Percentiles rank a stretch among this genome's conserved stretches.
phyloP scores from a whole-genome alignment of 2,329 filamentous ascomycete species.

The Aspergillus bombycis region DNA sequence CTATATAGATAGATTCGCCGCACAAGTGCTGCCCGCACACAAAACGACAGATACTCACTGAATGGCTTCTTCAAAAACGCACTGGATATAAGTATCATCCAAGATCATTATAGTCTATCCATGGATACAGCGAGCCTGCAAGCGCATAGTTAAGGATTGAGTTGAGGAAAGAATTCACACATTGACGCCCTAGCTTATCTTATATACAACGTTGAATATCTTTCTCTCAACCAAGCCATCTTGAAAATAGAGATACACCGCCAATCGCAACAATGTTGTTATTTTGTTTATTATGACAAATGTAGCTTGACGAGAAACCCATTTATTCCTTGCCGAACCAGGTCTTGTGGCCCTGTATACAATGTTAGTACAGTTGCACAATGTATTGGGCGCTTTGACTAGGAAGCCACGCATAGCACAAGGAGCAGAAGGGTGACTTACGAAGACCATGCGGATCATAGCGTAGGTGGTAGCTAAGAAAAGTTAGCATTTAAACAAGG shows the following conservation, averaged over 20 bases:
- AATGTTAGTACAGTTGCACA: constrained; percentile 22
- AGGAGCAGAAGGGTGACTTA: constrained; percentile 32
- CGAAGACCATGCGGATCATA: constrained; percentile 49
- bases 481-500: constrained; percentile 21
- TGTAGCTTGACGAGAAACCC: constrained; percentile 12
- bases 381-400: neutral
- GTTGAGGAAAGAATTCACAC: constrained; percentile 28
- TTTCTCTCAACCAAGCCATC: constrained; percentile 31
- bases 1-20: neutral
- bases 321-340: constrained; percentile 52
- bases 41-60: neutral
- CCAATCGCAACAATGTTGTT: constrained; percentile 26
- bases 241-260: constrained; percentile 41
- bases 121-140: neutral
- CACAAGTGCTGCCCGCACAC: neutral
- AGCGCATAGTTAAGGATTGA: constrained; percentile 14
- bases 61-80: no score
- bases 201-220: constrained; percentile 43
- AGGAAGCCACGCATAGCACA: neutral
- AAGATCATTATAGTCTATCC: neutral
- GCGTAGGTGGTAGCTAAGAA: constrained; percentile 42
- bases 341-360: constrained; percentile 64
- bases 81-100: neutral
- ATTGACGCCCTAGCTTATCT: constrained; percentile 37
- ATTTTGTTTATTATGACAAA: constrained; percentile 15